These are phyloP conservation scores for Triadica sebifera DNA, from an alignment of 345 rosid genomes.

Conservation along the genomic window DNA sequence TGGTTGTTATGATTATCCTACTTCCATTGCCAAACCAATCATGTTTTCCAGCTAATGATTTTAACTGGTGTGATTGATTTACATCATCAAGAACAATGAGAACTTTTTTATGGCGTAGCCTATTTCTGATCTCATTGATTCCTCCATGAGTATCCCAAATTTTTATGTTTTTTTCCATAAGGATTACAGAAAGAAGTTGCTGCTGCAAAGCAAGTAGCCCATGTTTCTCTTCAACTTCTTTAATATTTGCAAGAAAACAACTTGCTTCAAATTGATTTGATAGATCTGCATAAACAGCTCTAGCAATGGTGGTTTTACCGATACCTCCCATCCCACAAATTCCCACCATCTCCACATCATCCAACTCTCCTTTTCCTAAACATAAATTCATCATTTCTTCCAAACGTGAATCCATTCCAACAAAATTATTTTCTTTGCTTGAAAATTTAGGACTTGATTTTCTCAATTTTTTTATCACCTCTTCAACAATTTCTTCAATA, in stretches of 20 bases:
- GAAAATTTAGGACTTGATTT: not conserved
- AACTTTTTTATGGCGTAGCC: not conserved
- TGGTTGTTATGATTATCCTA: slow-evolving; percentile 15
- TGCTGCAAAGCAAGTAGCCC: slow-evolving; percentile 9
- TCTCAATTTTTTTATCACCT: slow-evolving; percentile 3
- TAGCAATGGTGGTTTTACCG: slow-evolving; percentile 19
- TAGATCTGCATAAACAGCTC: not conserved
- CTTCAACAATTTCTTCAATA: slow-evolving; percentile 9
- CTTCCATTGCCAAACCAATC: slow-evolving; percentile 21
- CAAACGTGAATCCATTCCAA: slow-evolving; percentile 14
- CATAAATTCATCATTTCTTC: slow-evolving; percentile 8
- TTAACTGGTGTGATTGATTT: not conserved
- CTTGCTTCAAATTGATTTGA: slow-evolving; percentile 11
- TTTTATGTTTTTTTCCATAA: not conserved
- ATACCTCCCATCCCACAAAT: slow-evolving; percentile 23
- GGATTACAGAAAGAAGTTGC: slow-evolving; percentile 13
- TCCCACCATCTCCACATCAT: slow-evolving; percentile 11
- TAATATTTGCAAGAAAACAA: slow-evolving; percentile 18
- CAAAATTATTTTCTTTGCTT: slow-evolving; percentile 2
- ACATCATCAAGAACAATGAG: slow-evolving; percentile 18
- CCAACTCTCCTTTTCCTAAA: not conserved
- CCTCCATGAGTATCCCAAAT: slow-evolving; percentile 5
- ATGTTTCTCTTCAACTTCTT: not conserved
- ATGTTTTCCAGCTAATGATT: slow-evolving; percentile 10
- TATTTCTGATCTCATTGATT: slow-evolving; percentile 2